Conservation (phyloP, 2,329 filamentous ascomycete genomes). For the Trichoderma cornu-damae region DNA sequence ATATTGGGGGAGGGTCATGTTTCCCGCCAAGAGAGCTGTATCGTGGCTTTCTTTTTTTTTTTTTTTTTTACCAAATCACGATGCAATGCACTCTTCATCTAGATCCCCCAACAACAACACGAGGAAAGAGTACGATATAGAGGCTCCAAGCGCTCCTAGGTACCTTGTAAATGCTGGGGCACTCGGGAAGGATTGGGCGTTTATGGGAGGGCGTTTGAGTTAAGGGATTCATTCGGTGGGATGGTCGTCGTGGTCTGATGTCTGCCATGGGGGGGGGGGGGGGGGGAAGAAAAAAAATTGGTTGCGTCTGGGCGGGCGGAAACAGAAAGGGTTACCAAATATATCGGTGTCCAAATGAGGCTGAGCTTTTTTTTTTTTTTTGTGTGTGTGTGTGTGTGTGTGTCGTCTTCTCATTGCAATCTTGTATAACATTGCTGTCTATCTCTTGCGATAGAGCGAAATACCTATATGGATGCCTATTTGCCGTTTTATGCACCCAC, state of each 20-base stretch:
- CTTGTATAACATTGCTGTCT: background rate
- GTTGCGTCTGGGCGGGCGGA: background rate
- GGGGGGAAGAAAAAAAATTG: background rate
- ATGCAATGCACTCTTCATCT: conserved; percentile 2
- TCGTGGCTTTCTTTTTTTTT: background rate
- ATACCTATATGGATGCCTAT: background rate
- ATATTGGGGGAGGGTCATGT: background rate
- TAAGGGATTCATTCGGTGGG: background rate
- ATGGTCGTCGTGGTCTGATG: background rate
- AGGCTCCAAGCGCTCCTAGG: background rate
- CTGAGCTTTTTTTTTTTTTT: no score
- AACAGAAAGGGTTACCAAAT: background rate
- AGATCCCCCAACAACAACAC: background rate
- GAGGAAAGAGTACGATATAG: conserved; percentile 4
- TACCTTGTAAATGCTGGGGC: conserved; percentile 4
- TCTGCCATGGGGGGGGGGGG: background rate
- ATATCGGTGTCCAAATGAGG: background rate
- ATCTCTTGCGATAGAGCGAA: background rate
- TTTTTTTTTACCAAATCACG: background rate
- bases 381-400: no score
- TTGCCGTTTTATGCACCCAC: no score
- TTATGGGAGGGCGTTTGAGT: background rate
- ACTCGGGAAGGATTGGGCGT: background rate
- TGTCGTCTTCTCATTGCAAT: background rate
- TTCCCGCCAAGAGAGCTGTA: background rate